Evolutionary conservation across 495 filamentous ascomycete genomes (phyloP), one percentile per base, ranked within the genome.

Genomic region (Friedmanniomyces simplex): DNA sequence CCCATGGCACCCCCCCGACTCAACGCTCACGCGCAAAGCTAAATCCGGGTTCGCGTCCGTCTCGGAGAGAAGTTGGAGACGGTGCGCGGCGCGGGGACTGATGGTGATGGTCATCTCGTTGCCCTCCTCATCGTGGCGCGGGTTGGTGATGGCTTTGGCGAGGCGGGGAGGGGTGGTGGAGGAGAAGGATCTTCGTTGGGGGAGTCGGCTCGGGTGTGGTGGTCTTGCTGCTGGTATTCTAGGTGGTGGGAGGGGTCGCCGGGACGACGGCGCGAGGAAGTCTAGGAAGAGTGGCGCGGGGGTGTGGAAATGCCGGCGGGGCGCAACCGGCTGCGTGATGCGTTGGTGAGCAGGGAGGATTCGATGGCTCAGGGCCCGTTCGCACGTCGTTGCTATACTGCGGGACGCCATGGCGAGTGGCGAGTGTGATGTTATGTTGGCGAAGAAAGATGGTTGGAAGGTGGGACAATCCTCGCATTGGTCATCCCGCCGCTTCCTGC

Each of bases 1-100:
- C 20, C 93, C 93, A 73, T 98, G 94, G 71, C 93, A 98, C 36
- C 93, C 93, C 57, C 93, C 93, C 47, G 81, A 85, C 59, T 93
- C 88, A 26, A 98, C 91, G 41, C 87, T 85, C 64, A 98, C 85
- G 43, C 93, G 88, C 18, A 98, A 81, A 11, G 88, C 85, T 36
- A 95, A 80, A 64, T 84, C 74, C 2, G 91, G 87, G 72, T 95
- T 94, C 46, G 76, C 71, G 70, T 94, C 87, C 61, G 82, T 83
- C 18, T 72, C 67, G 73, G 82, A 80, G 57, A 89, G 84, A 53
- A 81, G 69, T 60, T 83, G 77, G 50, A 98, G 82, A 30, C 91
- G 86, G 77, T 83, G 63, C 13, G 86, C 79, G 24, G 93, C 93
- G 42, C 90, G 78, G 18, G 83, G 78, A 1, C 89, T 93, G 52